phyloP scores from a whole-genome alignment of 2,329 filamentous ascomycete genomes.

The Plenodomus lindquistii region DNA sequence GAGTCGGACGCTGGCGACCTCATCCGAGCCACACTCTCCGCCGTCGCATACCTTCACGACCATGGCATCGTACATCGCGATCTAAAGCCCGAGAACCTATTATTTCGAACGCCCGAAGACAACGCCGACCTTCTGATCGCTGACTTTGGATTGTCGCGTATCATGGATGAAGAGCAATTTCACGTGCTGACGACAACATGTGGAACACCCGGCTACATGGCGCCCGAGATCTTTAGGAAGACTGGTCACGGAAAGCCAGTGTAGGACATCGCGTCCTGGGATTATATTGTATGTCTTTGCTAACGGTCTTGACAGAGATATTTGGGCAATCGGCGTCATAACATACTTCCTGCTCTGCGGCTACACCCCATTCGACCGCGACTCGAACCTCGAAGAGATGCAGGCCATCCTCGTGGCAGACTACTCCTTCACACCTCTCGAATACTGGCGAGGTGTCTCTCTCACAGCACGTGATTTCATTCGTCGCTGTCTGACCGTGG shows the following conservation, averaged over 20 bases:
- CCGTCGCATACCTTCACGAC: slow-evolving; percentile 98
- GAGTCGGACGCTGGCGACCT: slow-evolving; percentile 95
- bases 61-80: slow-evolving; percentile 98
- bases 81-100: slow-evolving; percentile 93
- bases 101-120: slow-evolving; percentile 96
- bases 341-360: slow-evolving; percentile 98
- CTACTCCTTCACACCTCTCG: slow-evolving; percentile 90
- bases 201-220: slow-evolving; percentile 98
- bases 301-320: slow-evolving; percentile 60
- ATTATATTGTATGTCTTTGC: neutral
- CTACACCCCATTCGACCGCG: slow-evolving; percentile 96
- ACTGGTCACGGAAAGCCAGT: slow-evolving; percentile 97
- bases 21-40: slow-evolving; percentile 90
- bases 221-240: slow-evolving; percentile 99
- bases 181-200: slow-evolving; percentile 97
- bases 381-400: slow-evolving; percentile 98
- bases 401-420: slow-evolving; percentile 96
- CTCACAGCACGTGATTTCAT: slow-evolving; percentile 87
- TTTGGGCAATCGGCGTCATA: slow-evolving; percentile 98
- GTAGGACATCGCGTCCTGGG: slow-evolving; percentile 46
- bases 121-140: slow-evolving; percentile 96
- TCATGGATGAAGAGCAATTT: slow-evolving; percentile 99
- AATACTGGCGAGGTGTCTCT: slow-evolving; percentile 96
- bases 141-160: slow-evolving; percentile 91
- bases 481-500: slow-evolving; percentile 85